These are phyloP conservation scores for Lactarius evosmus DNA, from an alignment of 768 basidiomycete genomes.

Conservation along the genomic window DNA sequence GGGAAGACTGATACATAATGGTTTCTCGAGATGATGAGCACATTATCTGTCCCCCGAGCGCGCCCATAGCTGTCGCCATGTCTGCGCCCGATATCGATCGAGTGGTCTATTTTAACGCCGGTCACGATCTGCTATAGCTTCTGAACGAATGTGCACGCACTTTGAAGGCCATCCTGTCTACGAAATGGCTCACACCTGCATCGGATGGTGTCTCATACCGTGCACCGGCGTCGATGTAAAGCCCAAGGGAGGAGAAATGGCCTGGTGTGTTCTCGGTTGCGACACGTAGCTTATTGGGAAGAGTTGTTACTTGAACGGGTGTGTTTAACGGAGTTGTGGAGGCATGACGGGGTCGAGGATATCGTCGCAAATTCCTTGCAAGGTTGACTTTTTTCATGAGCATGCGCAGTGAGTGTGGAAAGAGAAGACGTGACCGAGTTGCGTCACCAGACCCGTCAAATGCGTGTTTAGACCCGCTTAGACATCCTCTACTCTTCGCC, in stretches of 20 bases:
- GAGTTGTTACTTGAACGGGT: constrained; percentile 68
- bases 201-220: constrained; percentile 76
- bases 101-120: constrained; percentile 56
- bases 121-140: constrained; percentile 8
- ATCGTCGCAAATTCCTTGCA: constrained; percentile 16
- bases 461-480: too few relatives aligned
- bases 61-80: constrained; percentile 79
- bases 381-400: constrained; percentile 23
- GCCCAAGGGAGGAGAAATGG: constrained; percentile 90
- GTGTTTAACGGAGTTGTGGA: constrained; percentile 28
- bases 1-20: constrained; percentile 97
- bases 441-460: constrained; percentile 1
- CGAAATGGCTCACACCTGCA: constrained; percentile 84
- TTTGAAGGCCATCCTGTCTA: constrained; percentile 97
- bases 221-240: constrained; percentile 92
- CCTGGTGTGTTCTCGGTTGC: constrained; percentile 89
- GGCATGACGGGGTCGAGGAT: constrained; percentile 16
- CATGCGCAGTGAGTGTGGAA: background rate
- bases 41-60: constrained; percentile 86
- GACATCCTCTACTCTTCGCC: background rate
- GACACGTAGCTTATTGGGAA: constrained; percentile 89
- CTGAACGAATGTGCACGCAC: constrained; percentile 40
- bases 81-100: constrained; percentile 63
- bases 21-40: constrained; percentile 89
- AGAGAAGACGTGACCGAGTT: background rate